These are phyloP conservation scores for Circinella minor DNA, from an alignment of 371 early-diverging fungal species.

Conservation along the genomic window DNA sequence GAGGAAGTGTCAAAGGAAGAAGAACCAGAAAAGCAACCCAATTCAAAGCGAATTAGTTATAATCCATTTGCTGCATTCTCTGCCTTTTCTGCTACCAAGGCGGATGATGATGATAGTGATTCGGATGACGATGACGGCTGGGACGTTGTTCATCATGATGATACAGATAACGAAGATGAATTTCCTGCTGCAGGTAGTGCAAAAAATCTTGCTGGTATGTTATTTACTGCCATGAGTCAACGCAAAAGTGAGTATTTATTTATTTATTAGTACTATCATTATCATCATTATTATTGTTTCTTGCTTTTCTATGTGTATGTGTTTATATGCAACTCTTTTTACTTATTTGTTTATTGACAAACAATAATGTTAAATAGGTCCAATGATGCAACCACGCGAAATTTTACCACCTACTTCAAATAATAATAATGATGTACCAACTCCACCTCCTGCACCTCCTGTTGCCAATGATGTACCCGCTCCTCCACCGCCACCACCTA, in stretches of 20 bases:
- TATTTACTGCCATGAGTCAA: constrained; percentile 47
- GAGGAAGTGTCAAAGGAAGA: constrained; percentile 13
- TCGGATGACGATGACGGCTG: constrained; percentile 46
- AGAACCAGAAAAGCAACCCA: constrained; percentile 10
- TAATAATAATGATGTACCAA: constrained; percentile 17
- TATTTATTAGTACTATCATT: neutral
- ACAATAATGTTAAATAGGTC: neutral
- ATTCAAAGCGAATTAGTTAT: constrained; percentile 50
- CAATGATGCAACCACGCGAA: constrained; percentile 8
- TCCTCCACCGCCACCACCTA: constrained; percentile 30
- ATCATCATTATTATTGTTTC: too few relatives aligned
- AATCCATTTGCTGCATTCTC: constrained; percentile 58
- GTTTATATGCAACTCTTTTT: too few relatives aligned
- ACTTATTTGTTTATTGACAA: neutral
- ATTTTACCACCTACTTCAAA: constrained; percentile 19
- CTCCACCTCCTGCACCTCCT: constrained; percentile 12
- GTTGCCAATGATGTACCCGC: constrained; percentile 5
- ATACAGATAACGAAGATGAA: constrained; percentile 47
- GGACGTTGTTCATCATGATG: constrained; percentile 41
- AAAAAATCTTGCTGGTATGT: constrained; percentile 48
- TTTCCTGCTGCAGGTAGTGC: constrained; percentile 60
- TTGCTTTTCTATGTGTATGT: too few relatives aligned
- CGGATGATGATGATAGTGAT: constrained; percentile 30
- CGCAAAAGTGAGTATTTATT: constrained; percentile 24
- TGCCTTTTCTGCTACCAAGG: constrained; percentile 50